Evolutionary conservation across 2,329 filamentous ascomycete species (phyloP), one percentile per base, ranked within the genome.

Genomic region (Fusarium udum): DNA sequence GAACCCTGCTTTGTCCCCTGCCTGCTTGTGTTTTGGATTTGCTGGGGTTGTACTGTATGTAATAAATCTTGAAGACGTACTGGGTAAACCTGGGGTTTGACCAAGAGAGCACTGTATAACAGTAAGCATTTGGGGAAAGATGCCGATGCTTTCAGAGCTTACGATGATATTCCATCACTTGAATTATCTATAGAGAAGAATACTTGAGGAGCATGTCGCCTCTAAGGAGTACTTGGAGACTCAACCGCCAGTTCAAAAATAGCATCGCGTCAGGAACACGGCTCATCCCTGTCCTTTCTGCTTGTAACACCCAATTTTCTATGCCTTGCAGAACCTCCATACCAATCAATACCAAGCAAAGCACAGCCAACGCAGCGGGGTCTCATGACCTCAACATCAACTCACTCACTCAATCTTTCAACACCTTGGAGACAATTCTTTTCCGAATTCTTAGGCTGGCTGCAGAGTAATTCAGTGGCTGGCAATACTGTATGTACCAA

Each of bases 231-330:
- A 40, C 51, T 28, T 40, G 24, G 20, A 45, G 42, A 18, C 42
- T 32, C 39, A 51, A 43, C 67, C 37, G 42, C 42, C n/a, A 37
- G 42, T 52, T 73, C 70, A 73, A 73, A 73, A 73, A 73, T 73
- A 73, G 70, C 48, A 52, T 67, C 45, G 43, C 59, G 43, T 40
- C 53, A 66, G 67, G 49, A 66, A 57, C 56, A 71, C 61, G 43
- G 48, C 43, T 18, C 22, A 72, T 49, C 65, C 69, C 37, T 72
- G 59, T 45, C n/a, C 2, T 32, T 51, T 55, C 46, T 37, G 28
- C 31, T 32, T 46, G 52, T 57, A 60, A 52, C 37, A 68, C 60
- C 64, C 59, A 69, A 43, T 69, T 51, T 69, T 70, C 34, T 40
- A 45, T 58, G 46, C 46, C 59, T 42, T 56, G 34, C 64, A 59